These are phyloP conservation scores for Thelonectria discophora DNA, from an alignment of 2,329 filamentous ascomycete species.

Conservation along the genomic window DNA sequence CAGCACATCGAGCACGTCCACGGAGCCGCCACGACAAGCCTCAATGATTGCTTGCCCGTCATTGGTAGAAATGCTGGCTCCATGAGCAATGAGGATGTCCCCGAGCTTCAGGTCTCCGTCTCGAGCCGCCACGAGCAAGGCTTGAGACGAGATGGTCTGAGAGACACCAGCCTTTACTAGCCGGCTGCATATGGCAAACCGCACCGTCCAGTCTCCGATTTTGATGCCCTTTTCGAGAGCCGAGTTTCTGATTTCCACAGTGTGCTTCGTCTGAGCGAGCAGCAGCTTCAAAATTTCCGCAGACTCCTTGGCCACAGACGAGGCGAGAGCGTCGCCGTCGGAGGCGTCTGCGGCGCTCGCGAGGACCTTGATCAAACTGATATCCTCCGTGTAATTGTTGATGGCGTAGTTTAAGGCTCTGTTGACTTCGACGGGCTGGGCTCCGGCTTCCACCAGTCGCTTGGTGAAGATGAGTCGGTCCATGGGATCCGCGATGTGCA, in stretches of 20 bases:
- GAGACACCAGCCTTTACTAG: constrained; percentile 59
- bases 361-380: constrained; percentile 57
- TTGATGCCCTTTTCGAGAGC: constrained; percentile 56
- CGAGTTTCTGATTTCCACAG: constrained; percentile 49
- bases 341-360: constrained; percentile 57
- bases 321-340: constrained; percentile 59
- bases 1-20: constrained; percentile 60
- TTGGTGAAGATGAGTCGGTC: constrained; percentile 61
- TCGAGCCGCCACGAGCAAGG: constrained; percentile 59
- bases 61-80: constrained; percentile 60
- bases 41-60: constrained; percentile 64
- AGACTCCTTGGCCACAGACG: constrained; percentile 57
- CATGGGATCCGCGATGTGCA: constrained; percentile 61
- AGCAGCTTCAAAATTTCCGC: constrained; percentile 58
- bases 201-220: constrained; percentile 49
- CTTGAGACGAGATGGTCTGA: constrained; percentile 56
- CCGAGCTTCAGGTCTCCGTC: constrained; percentile 63
- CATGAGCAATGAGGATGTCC: constrained; percentile 59
- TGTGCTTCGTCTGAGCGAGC: constrained; percentile 49
- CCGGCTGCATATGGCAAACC: constrained; percentile 55
- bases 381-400: constrained; percentile 56
- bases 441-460: constrained; percentile 59
- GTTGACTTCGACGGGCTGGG: constrained; percentile 58
- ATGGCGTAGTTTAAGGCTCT: constrained; percentile 62
- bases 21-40: constrained; percentile 61